These are phyloP conservation scores for Saururus chinensis DNA, from an alignment of 164 flowering plant species.

Conservation along the genomic window DNA sequence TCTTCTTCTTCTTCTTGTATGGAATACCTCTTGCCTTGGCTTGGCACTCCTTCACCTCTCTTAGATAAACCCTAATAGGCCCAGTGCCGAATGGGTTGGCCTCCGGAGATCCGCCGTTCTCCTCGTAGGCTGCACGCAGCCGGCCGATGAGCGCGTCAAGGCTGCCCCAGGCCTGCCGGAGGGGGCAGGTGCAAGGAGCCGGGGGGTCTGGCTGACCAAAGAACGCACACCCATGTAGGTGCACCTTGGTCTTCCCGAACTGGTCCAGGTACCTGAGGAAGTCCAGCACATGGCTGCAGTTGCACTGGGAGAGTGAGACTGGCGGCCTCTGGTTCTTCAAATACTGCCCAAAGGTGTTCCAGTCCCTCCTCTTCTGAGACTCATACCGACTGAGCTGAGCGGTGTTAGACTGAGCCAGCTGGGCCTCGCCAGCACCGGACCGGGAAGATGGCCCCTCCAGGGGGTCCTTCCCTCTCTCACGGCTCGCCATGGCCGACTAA, in stretches of 20 bases:
- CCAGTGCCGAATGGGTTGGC: slow-evolving; percentile 33
- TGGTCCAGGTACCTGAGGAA: slow-evolving; percentile 30
- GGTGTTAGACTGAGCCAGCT: not conserved
- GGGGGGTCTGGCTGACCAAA: slow-evolving; percentile 43
- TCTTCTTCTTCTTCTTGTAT: slow-evolving; percentile 39
- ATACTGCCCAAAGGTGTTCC: slow-evolving; percentile 43
- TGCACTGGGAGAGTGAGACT: slow-evolving; percentile 26
- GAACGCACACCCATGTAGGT: slow-evolving; percentile 25
- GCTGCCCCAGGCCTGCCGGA: slow-evolving; percentile 38
- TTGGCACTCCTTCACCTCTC: slow-evolving; percentile 36
- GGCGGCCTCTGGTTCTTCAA: slow-evolving; percentile 35
- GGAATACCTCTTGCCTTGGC: slow-evolving; percentile 37
- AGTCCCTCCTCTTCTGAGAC: slow-evolving; percentile 33
- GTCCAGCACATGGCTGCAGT: slow-evolving; percentile 25
- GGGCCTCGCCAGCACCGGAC: slow-evolving; percentile 6
- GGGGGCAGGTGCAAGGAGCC: slow-evolving; percentile 38
- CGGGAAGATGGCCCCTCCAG: slow-evolving; percentile 13
- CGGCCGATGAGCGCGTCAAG: slow-evolving; percentile 30
- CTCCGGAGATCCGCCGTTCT: slow-evolving; percentile 29
- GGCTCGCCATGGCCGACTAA: slow-evolving; percentile 12
- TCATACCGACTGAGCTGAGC: slow-evolving; percentile 27
- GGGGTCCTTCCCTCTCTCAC: slow-evolving; percentile 17
- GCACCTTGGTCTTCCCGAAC: slow-evolving; percentile 38
- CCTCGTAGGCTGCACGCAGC: slow-evolving; percentile 35
- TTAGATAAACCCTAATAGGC: slow-evolving; percentile 24